A percentile compares a stretch with the other conserved stretches of the same genome.
These are phyloP conservation scores for Magnaporthales sp. DNA, from an alignment of 2,329 filamentous ascomycete species.

Conservation along the genomic window DNA sequence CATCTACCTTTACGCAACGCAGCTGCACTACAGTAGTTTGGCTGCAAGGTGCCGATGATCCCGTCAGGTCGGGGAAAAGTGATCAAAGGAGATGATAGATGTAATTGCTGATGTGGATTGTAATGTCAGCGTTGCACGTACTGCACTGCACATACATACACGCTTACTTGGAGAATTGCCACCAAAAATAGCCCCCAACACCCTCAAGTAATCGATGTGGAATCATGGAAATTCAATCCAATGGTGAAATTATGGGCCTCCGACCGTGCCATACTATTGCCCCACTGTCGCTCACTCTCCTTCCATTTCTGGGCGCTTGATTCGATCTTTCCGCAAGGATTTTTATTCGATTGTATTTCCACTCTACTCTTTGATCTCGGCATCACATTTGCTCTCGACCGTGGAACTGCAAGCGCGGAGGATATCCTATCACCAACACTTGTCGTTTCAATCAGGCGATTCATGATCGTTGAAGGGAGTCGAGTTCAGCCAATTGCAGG, in stretches of 20 bases:
- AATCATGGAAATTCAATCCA: too few species aligned
- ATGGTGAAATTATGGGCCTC: background rate
- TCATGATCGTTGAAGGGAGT: background rate
- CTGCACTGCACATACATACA: background rate
- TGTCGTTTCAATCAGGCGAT: background rate
- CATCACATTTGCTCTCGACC: background rate
- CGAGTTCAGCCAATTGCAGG: background rate
- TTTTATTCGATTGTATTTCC: background rate
- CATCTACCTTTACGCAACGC: background rate
- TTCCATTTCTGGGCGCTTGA: background rate
- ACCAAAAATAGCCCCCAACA: background rate
- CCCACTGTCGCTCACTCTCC: background rate
- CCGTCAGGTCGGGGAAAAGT: background rate
- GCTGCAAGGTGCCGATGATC: background rate
- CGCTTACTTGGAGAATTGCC: background rate
- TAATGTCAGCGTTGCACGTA: background rate
- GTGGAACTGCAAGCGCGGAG: background rate
- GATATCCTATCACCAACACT: background rate
- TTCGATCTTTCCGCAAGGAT: background rate
- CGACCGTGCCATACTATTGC: background rate
- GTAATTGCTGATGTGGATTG: background rate
- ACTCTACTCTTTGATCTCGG: background rate
- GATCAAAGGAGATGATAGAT: background rate
- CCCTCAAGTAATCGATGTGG: background rate
- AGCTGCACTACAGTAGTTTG: background rate